Percentiles rank a stretch among this genome's conserved stretches.
phyloP scores from a whole-genome alignment of 2,329 filamentous ascomycete species.

The Ophiostoma sp. region DNA sequence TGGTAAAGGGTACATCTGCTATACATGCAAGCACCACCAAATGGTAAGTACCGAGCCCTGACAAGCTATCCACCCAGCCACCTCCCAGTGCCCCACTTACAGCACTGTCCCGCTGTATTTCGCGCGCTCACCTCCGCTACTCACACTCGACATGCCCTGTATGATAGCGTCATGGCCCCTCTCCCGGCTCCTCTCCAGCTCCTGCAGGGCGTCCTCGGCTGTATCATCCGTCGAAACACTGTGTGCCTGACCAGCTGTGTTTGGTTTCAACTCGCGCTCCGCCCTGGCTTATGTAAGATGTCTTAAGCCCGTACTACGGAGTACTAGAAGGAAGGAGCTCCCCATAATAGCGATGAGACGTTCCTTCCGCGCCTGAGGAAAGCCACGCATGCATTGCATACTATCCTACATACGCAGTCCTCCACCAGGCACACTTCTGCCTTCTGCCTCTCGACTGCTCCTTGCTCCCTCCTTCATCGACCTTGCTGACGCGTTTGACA shows the following conservation, averaged over 20 bases:
- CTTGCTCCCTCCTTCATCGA: neutral
- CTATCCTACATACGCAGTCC: neutral
- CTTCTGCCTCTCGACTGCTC: neutral
- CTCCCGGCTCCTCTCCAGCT: neutral
- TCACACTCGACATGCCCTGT: neutral
- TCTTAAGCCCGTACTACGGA: neutral
- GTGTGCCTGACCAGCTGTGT: neutral
- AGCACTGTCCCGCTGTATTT: neutral
- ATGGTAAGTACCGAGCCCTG: neutral
- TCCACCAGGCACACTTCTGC: neutral
- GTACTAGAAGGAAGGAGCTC: neutral
- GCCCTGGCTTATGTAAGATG: neutral
- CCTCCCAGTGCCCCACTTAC: neutral
- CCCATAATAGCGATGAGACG: conserved; percentile 12
- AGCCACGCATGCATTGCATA: conserved; percentile 12
- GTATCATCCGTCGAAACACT: conserved; percentile 4
- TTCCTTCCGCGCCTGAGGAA: conserved; percentile 10
- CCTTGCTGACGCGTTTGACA: neutral
- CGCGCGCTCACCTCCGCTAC: neutral
- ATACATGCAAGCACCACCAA: neutral
- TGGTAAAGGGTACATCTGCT: neutral
- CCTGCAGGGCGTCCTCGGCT: neutral
- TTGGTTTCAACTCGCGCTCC: conserved; percentile 1
- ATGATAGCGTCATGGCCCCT: neutral
- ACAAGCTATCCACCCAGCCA: neutral